phyloP scores from a whole-genome alignment of 1,139 yeast genomes.

The Wickerhamomyces sp. region DNA sequence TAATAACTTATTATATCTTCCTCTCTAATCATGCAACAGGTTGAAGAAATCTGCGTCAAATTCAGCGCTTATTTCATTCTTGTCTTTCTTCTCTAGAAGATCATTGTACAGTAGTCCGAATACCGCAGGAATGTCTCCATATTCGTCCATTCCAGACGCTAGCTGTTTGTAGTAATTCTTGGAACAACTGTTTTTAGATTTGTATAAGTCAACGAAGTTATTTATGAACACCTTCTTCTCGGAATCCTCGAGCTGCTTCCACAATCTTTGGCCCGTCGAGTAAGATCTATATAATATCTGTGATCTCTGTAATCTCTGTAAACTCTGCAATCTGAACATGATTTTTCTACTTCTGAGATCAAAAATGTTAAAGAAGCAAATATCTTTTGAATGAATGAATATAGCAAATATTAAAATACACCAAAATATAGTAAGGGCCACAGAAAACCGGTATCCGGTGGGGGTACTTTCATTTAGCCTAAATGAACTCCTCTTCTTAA shows the following conservation, averaged over 20 bases:
- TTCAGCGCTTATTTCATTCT: slow-evolving; percentile 19
- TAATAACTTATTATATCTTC: neutral
- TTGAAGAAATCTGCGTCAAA: slow-evolving; percentile 22
- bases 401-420: too few relatives aligned
- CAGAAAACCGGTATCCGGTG: neutral
- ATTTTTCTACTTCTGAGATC: too few relatives aligned
- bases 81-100: slow-evolving; percentile 19
- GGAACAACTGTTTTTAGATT: slow-evolving; percentile 21
- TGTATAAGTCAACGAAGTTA: slow-evolving; percentile 23
- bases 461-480: neutral
- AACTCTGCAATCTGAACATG: neutral
- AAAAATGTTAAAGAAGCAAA: neutral
- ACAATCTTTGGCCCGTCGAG: slow-evolving; percentile 17
- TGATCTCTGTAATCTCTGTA: neutral
- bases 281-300: slow-evolving; percentile 31
- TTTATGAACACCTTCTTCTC: slow-evolving; percentile 26
- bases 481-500: too few relatives aligned
- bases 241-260: slow-evolving; percentile 24
- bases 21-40: slow-evolving; percentile 1
- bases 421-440: neutral
- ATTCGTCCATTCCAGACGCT: slow-evolving; percentile 31
- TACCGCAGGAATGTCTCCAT: slow-evolving; percentile 30
- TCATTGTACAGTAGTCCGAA: slow-evolving; percentile 32
- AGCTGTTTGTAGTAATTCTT: slow-evolving; percentile 29
- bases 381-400: neutral